Base-by-base conservation (phyloP, 495 filamentous ascomycete genomes). In the Hyaloscypha finlandica region DNA sequence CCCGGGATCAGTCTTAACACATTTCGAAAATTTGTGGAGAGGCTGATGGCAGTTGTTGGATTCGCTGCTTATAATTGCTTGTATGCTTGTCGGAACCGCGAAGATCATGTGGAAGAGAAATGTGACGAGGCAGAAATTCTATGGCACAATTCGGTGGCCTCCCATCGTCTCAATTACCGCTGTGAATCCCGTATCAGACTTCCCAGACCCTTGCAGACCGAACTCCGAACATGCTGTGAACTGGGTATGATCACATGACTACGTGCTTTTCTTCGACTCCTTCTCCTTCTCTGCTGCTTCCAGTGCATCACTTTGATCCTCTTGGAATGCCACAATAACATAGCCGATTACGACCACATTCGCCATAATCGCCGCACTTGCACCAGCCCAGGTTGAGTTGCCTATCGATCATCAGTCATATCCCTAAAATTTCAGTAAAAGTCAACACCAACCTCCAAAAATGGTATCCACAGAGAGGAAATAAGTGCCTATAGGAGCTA, bases 271-370 rank as follows among this genome's bases (percentile, higher is more conserved):
- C 42, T 48, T 48, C 42, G 42, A 48, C 16, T 37, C 35, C 35
- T 69, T 67, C 82, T 88, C 89, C 32, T 68, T 73, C 68, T 74
- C 62, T 64, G 64, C 76, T 77, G 52, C 64, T 45, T 71, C 68
- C 29, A 67, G 25, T 22, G 68, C 84, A 22, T 88, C 83, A 39
- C 84, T 85, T 69, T 95, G 90, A 64, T 99, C 95, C 74, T 99
- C 95, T 68, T 84, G 86, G 84, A 97, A 92, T 33, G 96, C 95
- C 2, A 97, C 93, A 66, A 94, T 82, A 59, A 98, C 87, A 78
- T 98, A 99, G 19, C 86, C 89, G 66, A 99, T 87, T 64, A 99
- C 81, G 8, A 99, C 92, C 20, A 92, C 84, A 75, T 99, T 99
- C 33, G 95, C 95, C 68, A 91, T 89, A 48, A 98, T 78, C 29